Conservation (phyloP, 1,284 basidiomycete genomes). For the Trametes sp. region DNA sequence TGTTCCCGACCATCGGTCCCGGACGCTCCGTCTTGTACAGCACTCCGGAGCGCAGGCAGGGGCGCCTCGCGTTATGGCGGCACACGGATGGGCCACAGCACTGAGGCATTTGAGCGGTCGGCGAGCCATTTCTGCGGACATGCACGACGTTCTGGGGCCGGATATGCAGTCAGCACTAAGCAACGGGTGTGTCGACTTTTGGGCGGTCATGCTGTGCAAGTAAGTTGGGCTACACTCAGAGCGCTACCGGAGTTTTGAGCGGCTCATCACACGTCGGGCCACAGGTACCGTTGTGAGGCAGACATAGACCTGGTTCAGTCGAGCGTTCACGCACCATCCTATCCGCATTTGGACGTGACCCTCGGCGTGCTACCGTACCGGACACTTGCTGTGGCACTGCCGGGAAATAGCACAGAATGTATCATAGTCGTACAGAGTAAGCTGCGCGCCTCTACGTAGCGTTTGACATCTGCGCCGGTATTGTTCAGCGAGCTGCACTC, state of each 20-base stretch:
- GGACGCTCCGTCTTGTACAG: not conserved
- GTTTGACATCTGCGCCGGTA: conserved; percentile 4
- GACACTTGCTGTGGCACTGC: not conserved
- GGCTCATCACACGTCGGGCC: conserved; percentile 5
- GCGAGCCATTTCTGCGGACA: not conserved
- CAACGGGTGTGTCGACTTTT: not conserved
- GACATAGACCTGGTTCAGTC: not conserved
- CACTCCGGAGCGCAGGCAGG: not conserved
- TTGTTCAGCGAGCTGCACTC: not conserved
- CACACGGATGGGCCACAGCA: not conserved
- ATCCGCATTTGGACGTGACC: not conserved
- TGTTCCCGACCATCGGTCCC: not conserved
- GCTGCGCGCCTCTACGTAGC: not conserved
- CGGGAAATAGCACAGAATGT: not conserved
- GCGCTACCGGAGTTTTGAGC: not conserved
- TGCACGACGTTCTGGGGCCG: not conserved
- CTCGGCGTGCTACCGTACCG: no score
- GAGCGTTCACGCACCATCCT: not conserved
- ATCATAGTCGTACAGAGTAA: not conserved
- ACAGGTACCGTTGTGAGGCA: not conserved
- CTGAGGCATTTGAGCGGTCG: not conserved
- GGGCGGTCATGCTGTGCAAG: not conserved
- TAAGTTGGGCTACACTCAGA: not conserved
- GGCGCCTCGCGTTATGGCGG: not conserved
- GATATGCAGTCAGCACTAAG: not conserved